Conservation (phyloP, 2,329 filamentous ascomycete species). For the Paraphaeosphaeria minitans region DNA sequence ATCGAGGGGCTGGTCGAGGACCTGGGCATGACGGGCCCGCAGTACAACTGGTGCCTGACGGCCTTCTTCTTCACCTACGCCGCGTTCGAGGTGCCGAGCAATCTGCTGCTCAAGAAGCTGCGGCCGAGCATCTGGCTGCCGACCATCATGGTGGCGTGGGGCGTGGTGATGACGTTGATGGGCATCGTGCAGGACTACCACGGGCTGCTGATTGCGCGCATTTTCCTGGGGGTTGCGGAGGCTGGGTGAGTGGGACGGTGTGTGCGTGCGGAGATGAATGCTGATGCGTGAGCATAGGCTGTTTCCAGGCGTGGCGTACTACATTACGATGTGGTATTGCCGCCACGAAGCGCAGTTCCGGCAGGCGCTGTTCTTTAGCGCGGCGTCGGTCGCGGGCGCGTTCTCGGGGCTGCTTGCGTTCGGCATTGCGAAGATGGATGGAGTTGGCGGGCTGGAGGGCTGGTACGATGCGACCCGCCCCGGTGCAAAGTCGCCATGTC, state of each 20-base stretch:
- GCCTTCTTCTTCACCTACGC: conserved; percentile 65
- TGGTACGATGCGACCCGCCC: conserved; percentile 15
- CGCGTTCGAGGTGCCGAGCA: conserved; percentile 59
- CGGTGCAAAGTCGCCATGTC: too few species aligned
- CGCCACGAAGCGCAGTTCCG: conserved; percentile 63
- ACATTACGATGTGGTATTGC: conserved; percentile 68
- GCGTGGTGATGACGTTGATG: conserved; percentile 57
- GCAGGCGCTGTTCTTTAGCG: conserved; percentile 64
- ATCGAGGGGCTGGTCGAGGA: conserved; percentile 42
- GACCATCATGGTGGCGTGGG: conserved; percentile 58
- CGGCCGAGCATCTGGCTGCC: conserved; percentile 53
- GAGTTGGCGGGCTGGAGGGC: conserved; percentile 49
- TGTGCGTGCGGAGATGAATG: conserved; percentile 6
- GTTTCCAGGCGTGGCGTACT: conserved; percentile 53
- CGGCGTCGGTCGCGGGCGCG: conserved; percentile 62
- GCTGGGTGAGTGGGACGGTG: conserved; percentile 30
- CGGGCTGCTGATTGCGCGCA: conserved; percentile 52
- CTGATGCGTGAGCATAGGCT: conserved; percentile 17
- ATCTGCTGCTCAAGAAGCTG: conserved; percentile 65
- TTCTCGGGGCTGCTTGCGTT: conserved; percentile 65
- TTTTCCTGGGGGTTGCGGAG: conserved; percentile 52
- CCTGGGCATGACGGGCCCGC: conserved; percentile 53
- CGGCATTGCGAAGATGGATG: conserved; percentile 66
- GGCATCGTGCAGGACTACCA: conserved; percentile 54
- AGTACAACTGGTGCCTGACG: conserved; percentile 69